phyloP scores from a whole-genome alignment of 179 eudicot species.

The Monotropa hypopitys region DNA sequence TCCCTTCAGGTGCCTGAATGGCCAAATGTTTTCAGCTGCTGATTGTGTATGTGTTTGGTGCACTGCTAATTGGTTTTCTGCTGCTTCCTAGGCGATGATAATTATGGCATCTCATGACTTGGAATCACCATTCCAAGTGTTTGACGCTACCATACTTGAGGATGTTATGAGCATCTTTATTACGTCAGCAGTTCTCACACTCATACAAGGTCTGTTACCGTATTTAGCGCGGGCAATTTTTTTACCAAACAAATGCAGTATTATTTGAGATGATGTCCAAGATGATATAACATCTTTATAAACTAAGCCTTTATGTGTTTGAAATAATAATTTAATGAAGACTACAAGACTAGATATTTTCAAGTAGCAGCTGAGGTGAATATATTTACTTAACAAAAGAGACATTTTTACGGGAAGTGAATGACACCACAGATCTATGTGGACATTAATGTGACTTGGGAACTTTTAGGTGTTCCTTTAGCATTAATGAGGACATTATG shows the following conservation, averaged over 20 bases:
- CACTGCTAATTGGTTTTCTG: constrained; percentile 3
- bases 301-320: background rate
- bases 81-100: constrained; percentile 58
- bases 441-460: no score
- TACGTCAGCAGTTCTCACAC: constrained; percentile 78
- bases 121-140: constrained; percentile 70
- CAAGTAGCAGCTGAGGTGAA: background rate
- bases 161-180: constrained; percentile 91
- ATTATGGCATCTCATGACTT: constrained; percentile 79
- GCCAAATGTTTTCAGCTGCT: background rate
- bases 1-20: constrained; percentile 62
- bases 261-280: background rate
- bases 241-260: constrained; percentile 1
- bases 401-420: background rate
- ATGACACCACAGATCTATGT: background rate
- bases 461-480: background rate
- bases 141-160: constrained; percentile 67
- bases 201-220: constrained; percentile 47
- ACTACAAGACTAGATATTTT: background rate
- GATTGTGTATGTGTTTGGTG: background rate
- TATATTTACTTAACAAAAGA: background rate
- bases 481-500: background rate
- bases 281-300: background rate
- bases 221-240: constrained; percentile 2
- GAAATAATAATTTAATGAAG: background rate